Evolutionary conservation across 2,329 filamentous ascomycete species (phyloP).

Genomic region (Pseudopithomyces chartarum): DNA sequence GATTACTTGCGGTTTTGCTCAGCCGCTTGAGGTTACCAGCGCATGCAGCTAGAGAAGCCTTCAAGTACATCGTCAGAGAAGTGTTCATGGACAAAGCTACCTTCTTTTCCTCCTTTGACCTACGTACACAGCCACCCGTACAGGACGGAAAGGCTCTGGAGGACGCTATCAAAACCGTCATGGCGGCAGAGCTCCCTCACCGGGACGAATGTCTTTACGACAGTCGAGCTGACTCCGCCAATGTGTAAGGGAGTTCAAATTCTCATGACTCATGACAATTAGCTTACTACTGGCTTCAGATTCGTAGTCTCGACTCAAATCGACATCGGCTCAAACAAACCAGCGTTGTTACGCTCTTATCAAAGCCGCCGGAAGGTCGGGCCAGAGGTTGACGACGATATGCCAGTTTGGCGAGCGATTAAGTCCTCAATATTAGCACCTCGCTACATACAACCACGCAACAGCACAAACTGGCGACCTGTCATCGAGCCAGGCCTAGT

Average conservation of each 20-base stretch:
- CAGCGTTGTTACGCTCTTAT: conserved; percentile 38
- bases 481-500: conserved; percentile 37
- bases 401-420: conserved; percentile 35
- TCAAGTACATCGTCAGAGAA: conserved; percentile 28
- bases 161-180: conserved; percentile 24
- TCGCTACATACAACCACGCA: conserved; percentile 24
- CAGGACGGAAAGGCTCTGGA: conserved; percentile 24
- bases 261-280: background rate
- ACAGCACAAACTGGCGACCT: conserved; percentile 19
- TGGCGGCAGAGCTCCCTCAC: conserved; percentile 22
- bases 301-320: conserved; percentile 36
- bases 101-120: conserved; percentile 32
- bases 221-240: conserved; percentile 26
- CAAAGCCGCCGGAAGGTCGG: conserved; percentile 36
- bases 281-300: conserved; percentile 17
- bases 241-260: conserved; percentile 29
- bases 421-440: conserved; percentile 29
- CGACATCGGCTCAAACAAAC: conserved; percentile 33
- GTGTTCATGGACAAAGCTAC: conserved; percentile 33
- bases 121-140: conserved; percentile 12
- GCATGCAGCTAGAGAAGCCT: conserved; percentile 35
- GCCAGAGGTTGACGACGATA: conserved; percentile 31
- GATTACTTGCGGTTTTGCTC: conserved; percentile 35
- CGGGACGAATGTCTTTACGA: conserved; percentile 31
- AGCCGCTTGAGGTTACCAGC: conserved; percentile 37